These are phyloP conservation scores for Suzukiozyma palmioleophila DNA, from an alignment of 1,139 yeast genomes.

Conservation along the genomic window DNA sequence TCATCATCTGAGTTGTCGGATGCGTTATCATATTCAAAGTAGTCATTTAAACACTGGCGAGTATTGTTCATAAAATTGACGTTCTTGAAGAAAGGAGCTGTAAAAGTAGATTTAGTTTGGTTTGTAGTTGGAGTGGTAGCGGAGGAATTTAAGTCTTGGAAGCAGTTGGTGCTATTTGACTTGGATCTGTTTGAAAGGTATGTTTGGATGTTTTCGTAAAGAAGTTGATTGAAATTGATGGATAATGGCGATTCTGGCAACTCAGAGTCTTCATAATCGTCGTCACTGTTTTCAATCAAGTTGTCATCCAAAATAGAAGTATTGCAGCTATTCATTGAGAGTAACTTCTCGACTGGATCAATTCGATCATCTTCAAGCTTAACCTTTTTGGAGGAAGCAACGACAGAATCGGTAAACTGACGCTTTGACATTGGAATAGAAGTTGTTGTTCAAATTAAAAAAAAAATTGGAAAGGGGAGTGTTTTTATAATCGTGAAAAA, in stretches of 20 bases:
- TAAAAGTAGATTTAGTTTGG: neutral
- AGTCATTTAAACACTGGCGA: constrained; percentile 34
- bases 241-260: constrained; percentile 3
- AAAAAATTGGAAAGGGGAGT: no score
- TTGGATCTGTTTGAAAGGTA: neutral
- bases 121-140: constrained; percentile 3
- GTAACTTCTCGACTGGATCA: constrained; percentile 43
- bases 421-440: constrained; percentile 8
- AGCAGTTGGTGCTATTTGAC: neutral
- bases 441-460: no score
- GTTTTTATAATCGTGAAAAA: neutral
- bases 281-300: neutral
- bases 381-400: neutral
- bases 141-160: neutral
- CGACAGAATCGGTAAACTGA: constrained; percentile 12
- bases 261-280: constrained; percentile 2
- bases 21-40: constrained; percentile 27
- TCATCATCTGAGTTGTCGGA: constrained; percentile 14
- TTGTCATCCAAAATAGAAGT: constrained; percentile 22
- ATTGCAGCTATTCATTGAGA: constrained; percentile 33
- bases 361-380: constrained; percentile 21
- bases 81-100: constrained; percentile 34
- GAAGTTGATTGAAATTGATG: constrained; percentile 3
- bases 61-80: constrained; percentile 29
- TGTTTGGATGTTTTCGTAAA: neutral